Evolutionary conservation across 225 moss, liverwort and hornwort genomes (phyloP).

Genomic region (Physcomitrium patens): DNA sequence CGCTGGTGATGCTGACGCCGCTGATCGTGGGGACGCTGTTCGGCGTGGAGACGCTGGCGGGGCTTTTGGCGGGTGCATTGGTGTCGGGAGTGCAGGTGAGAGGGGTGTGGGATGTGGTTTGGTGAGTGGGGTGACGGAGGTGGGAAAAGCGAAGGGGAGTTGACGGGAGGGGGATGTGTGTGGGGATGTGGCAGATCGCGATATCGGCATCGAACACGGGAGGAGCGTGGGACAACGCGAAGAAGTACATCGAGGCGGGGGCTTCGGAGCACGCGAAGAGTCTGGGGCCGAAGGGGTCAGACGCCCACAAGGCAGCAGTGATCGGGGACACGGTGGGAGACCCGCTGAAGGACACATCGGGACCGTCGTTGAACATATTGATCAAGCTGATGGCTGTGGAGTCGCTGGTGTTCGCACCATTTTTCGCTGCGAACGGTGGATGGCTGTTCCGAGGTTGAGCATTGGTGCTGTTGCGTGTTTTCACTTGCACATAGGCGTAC

Average conservation of each 20-base stretch:
- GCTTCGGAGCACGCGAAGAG: constrained; percentile 57
- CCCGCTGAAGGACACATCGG: constrained; percentile 73
- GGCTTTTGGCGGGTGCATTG: constrained; percentile 84
- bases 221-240: constrained; percentile 76
- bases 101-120: neutral
- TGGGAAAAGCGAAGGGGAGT: too few species aligned
- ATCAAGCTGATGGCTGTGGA: constrained; percentile 78
- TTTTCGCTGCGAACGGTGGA: constrained; percentile 66
- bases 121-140: too few species aligned
- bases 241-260: constrained; percentile 81
- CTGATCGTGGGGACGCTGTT: constrained; percentile 84
- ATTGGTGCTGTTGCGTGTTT: too few species aligned
- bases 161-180: neutral
- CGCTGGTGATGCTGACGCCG: constrained; percentile 87
- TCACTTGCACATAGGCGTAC: too few species aligned
- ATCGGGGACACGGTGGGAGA: constrained; percentile 77
- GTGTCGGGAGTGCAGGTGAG: constrained; percentile 90
- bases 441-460: constrained; percentile 48
- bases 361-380: constrained; percentile 68
- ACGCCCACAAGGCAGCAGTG: constrained; percentile 70
- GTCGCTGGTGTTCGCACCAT: constrained; percentile 67
- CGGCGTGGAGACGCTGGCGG: constrained; percentile 82
- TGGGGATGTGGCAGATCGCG: constrained; percentile 38
- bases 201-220: constrained; percentile 74
- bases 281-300: constrained; percentile 70